Evolutionary conservation across 2,329 filamentous ascomycete genomes (phyloP).

Genomic region (Pseudocercospora cruenta): DNA sequence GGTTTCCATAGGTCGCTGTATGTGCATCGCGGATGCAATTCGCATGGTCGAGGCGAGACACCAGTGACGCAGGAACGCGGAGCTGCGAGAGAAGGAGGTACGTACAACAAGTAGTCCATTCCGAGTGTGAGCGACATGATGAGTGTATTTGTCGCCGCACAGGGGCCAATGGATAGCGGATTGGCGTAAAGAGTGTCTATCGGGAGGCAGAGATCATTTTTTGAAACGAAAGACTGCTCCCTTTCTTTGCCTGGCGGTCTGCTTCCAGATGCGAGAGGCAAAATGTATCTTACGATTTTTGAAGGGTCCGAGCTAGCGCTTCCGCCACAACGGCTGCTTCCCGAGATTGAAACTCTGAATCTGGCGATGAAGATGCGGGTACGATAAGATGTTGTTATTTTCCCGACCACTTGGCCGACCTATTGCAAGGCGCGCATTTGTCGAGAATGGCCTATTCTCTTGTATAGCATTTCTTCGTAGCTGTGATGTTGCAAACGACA

Average conservation of each 20-base stretch:
- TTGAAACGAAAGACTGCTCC: neutral
- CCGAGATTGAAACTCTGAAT: neutral
- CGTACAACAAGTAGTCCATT: constrained; percentile 35
- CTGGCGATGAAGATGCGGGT: too few species aligned
- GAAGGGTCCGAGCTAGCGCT: neutral
- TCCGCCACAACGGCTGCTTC: neutral
- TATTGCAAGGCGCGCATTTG: neutral
- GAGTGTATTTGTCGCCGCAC: neutral
- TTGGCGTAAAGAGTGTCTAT: neutral
- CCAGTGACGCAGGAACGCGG: constrained; percentile 1
- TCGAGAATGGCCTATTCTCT: neutral
- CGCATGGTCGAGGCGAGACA: neutral
- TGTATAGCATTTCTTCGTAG: neutral
- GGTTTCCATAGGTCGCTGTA: neutral
- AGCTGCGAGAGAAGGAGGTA: neutral
- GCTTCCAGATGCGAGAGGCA: neutral
- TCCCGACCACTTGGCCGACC: neutral
- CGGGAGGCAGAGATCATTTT: neutral
- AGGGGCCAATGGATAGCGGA: neutral
- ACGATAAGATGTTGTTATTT: too few species aligned
- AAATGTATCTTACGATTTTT: constrained; percentile 5
- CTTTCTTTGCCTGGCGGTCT: neutral
- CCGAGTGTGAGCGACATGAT: constrained; percentile 31
- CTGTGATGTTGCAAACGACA: neutral
- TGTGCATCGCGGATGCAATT: neutral